These are phyloP conservation scores for Dryas integrifolia DNA, from an alignment of 331 rosid genomes.

Conservation along the genomic window DNA sequence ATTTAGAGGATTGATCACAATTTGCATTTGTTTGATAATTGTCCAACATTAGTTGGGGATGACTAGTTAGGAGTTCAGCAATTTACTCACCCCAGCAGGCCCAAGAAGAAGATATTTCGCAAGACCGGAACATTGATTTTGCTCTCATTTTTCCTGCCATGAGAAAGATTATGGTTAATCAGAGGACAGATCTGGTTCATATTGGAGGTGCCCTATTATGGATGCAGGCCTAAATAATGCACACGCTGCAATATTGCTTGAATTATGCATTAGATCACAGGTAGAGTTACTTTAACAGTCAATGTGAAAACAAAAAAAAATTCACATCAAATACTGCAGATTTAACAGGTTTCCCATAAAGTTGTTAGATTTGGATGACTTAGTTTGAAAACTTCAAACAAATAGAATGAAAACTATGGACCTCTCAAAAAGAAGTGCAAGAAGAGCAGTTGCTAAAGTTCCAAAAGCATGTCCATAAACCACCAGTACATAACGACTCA, in stretches of 20 bases:
- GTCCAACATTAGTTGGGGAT: background rate
- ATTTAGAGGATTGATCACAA: background rate
- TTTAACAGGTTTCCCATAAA: background rate
- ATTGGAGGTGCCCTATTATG: too few relatives aligned
- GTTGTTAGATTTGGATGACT: background rate
- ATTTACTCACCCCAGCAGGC: constrained; percentile 22
- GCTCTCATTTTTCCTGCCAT: constrained; percentile 21
- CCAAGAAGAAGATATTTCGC: constrained; percentile 26
- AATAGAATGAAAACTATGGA: background rate
- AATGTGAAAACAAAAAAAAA: too few relatives aligned
- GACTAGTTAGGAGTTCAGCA: too few relatives aligned
- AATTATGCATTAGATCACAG: too few relatives aligned
- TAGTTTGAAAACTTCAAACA: background rate
- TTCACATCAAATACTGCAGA: background rate
- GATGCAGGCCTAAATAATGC: too few relatives aligned
- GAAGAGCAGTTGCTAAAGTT: constrained; percentile 21
- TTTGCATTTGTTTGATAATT: background rate
- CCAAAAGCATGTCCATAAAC: constrained; percentile 20
- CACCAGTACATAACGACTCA: constrained; percentile 28
- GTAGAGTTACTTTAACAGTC: too few relatives aligned
- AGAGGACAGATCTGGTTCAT: too few relatives aligned
- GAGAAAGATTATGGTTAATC: background rate
- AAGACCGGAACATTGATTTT: constrained; percentile 17
- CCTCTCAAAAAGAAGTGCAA: constrained; percentile 25
- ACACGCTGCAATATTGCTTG: too few relatives aligned